Evolutionary conservation across 1,139 yeast genomes (phyloP).

Genomic region (Taphrina deformans): DNA sequence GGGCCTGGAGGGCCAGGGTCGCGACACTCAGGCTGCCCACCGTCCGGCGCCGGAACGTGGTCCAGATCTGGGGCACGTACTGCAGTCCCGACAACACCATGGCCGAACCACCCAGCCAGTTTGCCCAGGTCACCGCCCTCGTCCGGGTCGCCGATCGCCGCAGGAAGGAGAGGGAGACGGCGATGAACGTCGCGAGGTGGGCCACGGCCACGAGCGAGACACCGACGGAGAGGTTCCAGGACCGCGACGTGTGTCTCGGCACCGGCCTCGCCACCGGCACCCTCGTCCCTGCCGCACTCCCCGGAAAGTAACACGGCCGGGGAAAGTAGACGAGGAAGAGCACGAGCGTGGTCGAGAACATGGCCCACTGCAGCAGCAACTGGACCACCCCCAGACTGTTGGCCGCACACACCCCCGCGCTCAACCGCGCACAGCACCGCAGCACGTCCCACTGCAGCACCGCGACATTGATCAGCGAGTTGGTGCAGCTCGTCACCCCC

Average conservation of each 20-base stretch:
- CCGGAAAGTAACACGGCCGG: constrained; percentile 27
- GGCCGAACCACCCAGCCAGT: constrained; percentile 56
- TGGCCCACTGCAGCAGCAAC: constrained; percentile 64
- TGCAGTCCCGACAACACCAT: constrained; percentile 65
- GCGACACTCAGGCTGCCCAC: constrained; percentile 78
- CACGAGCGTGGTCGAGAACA: constrained; percentile 57
- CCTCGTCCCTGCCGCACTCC: neutral
- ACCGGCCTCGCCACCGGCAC: constrained; percentile 26
- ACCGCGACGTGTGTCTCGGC: constrained; percentile 23
- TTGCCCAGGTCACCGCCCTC: constrained; percentile 49
- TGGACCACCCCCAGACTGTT: constrained; percentile 71
- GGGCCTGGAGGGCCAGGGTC: constrained; percentile 86
- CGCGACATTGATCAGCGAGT: constrained; percentile 67
- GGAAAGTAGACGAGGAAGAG: constrained; percentile 38
- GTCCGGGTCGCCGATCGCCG: constrained; percentile 17
- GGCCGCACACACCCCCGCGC: constrained; percentile 62
- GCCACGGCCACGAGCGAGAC: constrained; percentile 40
- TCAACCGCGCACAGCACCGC: constrained; percentile 44
- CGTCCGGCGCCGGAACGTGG: constrained; percentile 68
- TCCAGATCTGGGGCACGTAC: constrained; percentile 75
- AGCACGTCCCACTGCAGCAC: constrained; percentile 53
- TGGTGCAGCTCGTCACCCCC: constrained; percentile 70
- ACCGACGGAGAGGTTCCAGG: constrained; percentile 29
- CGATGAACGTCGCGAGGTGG: constrained; percentile 48
- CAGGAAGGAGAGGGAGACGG: constrained; percentile 42